These are phyloP conservation scores for Candida ficus DNA, from an alignment of 805 yeast genomes.

Conservation along the genomic window DNA sequence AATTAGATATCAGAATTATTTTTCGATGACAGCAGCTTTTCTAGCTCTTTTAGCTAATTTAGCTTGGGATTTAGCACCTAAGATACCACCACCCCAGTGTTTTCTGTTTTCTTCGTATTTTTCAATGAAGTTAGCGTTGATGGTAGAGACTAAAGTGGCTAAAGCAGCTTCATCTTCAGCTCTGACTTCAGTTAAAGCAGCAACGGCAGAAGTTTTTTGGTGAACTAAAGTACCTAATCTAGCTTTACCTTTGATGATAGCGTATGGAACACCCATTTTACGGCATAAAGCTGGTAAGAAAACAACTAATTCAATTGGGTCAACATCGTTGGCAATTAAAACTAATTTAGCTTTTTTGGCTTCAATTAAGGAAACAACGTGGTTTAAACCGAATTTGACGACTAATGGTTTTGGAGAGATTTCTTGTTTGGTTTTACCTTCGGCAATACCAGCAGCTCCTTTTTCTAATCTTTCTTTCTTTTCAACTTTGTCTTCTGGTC, in stretches of 20 bases:
- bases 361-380: conserved; percentile 94
- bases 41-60: conserved; percentile 43
- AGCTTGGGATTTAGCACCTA: conserved; percentile 92
- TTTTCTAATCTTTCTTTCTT: conserved; percentile 98
- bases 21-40: conserved; percentile 14
- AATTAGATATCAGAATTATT: conserved; percentile 7
- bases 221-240: conserved; percentile 97
- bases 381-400: conserved; percentile 98
- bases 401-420: conserved; percentile 95
- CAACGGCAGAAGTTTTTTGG: conserved; percentile 96
- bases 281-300: conserved; percentile 98
- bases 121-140: conserved; percentile 89
- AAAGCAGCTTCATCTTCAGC: conserved; percentile 94
- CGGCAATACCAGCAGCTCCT: conserved; percentile 99
- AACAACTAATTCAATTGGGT: conserved; percentile 96
- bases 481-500: conserved; percentile 96
- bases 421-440: conserved; percentile 95
- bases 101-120: conserved; percentile 94
- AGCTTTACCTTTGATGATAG: conserved; percentile 97
- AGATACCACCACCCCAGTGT: conserved; percentile 99
- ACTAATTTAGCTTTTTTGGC: conserved; percentile 98
- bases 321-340: conserved; percentile 97
- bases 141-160: conserved; percentile 87
- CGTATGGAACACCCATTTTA: conserved; percentile 99
- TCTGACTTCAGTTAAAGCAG: conserved; percentile 93